Evolutionary conservation across 352 stramenopile species (phyloP).

Genomic region (Pythium chondricola): DNA sequence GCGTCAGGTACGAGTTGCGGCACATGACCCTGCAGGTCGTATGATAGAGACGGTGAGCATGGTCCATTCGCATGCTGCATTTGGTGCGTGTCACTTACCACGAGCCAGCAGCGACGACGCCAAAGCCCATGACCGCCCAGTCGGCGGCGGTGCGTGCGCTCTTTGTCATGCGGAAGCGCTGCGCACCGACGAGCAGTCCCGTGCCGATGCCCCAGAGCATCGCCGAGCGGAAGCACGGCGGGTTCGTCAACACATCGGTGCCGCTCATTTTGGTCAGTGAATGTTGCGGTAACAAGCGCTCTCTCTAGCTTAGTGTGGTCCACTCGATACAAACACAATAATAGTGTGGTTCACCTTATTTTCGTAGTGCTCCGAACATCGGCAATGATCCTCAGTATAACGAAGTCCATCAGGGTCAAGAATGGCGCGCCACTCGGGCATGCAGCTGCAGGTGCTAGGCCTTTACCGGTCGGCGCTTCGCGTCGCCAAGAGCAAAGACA

Average conservation of each 20-base stretch:
- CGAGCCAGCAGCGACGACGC: constrained; percentile 35
- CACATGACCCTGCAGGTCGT: constrained; percentile 46
- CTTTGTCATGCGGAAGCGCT: constrained; percentile 64
- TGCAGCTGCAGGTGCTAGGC: constrained; percentile 71
- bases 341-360: not conserved
- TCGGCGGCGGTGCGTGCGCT: constrained; percentile 56
- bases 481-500: constrained; percentile 55
- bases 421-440: constrained; percentile 47
- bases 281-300: no score
- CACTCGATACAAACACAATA: no score
- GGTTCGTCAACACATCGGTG: constrained; percentile 53
- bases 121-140: constrained; percentile 59
- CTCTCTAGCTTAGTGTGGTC: not conserved
- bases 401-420: constrained; percentile 1
- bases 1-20: constrained; percentile 38
- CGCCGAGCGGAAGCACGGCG: constrained; percentile 70
- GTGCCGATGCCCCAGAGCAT: constrained; percentile 76
- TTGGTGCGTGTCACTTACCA: no score
- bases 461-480: constrained; percentile 65
- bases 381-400: constrained; percentile 7
- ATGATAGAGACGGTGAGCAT: not conserved
- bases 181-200: constrained; percentile 46
- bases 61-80: no score
- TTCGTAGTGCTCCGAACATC: not conserved
- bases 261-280: constrained; percentile 12